Percentiles rank a stretch among this genome's conserved stretches.
These are phyloP conservation scores for Hymenoscyphus salicellus DNA, from an alignment of 2,329 filamentous ascomycete genomes.

Conservation along the genomic window DNA sequence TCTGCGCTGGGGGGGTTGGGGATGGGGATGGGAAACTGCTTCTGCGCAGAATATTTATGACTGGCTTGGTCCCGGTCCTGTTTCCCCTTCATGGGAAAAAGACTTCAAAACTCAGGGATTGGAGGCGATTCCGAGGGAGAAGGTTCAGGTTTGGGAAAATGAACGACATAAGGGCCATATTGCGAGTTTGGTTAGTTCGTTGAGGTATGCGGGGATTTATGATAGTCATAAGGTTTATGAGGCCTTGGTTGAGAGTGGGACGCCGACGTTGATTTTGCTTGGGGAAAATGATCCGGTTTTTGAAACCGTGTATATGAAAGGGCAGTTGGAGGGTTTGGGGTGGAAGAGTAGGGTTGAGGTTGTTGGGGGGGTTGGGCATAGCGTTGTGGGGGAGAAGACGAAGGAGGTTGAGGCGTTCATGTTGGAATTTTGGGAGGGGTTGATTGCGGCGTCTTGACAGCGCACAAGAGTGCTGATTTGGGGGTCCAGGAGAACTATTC, in stretches of 20 bases:
- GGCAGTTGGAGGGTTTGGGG: constrained; percentile 35
- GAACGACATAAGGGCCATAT: constrained; percentile 45
- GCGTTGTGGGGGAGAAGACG: constrained; percentile 36
- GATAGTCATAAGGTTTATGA: constrained; percentile 1
- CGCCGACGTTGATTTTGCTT: not conserved
- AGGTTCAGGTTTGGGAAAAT: constrained; percentile 16
- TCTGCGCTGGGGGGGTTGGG: not conserved
- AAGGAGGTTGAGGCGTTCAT: constrained; percentile 14
- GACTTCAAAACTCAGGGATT: not conserved
- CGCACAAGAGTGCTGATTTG: too few relatives aligned
- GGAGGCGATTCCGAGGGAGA: not conserved
- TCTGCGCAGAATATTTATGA: not conserved
- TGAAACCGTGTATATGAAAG: constrained; percentile 15
- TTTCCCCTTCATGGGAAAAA: not conserved
- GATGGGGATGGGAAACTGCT: not conserved
- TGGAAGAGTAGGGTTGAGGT: constrained; percentile 38
- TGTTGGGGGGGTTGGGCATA: constrained; percentile 41
- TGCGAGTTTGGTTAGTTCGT: constrained; percentile 45
- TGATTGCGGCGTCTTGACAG: too few relatives aligned
- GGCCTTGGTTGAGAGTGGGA: constrained; percentile 20
- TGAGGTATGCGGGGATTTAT: constrained; percentile 43
- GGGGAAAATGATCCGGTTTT: not conserved
- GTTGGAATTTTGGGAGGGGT: constrained; percentile 11
- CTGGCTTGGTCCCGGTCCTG: not conserved
- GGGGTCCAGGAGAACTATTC: too few relatives aligned